Evolutionary conservation across 257 asterid species (phyloP), one percentile per base, ranked within the genome.

Genomic region (Rehmannia glutinosa): DNA sequence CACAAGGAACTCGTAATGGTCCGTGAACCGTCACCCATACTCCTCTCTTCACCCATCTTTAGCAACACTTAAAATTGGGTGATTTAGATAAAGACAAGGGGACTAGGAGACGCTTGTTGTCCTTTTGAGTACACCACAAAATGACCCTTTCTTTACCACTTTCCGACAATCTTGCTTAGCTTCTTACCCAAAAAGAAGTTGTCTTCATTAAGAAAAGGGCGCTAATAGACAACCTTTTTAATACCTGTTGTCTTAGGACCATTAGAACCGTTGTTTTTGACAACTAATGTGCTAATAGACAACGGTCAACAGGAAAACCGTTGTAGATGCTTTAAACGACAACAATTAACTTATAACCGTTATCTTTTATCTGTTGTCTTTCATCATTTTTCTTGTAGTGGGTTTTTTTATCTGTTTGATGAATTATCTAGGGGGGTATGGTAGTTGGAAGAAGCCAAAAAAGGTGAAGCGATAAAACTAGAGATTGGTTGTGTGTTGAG

Each of bases 41-140:
- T 85, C 86, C n/a, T 15, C 53, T 82, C 87, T 61, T 85, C 83
- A 20, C 85, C 88, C 88, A 85, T 85, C 68, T 82, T 82, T 15
- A 82, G 17, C 55, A 85, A 36, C 58, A 85, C 88, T 63, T 76
- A 85, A 76, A 43, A 82, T 82, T 0, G 91, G 88, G 63, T 80
- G 84, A 23, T 85, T 75, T 36, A 82, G 66, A 66, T 68, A n/a
- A 80, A 9, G 75, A 66, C 12, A 80, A 47, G 1, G 88, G 81
- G 11, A 82, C 74, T 4, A 61, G 71, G 41, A 80, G 78, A n/a
- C 74, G 74, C 33, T 73, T 66, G 66, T 77, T 77, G 70, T 82
- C 88, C 55, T 71, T n/a, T 85, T 1, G 88, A 79, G 75, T 82
- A 85, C 39, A 82, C 72, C 46, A 76, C 85, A 24, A 82, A 82